phyloP scores from a whole-genome alignment of 208 protist species.

The Wallacemonas sp. region DNA sequence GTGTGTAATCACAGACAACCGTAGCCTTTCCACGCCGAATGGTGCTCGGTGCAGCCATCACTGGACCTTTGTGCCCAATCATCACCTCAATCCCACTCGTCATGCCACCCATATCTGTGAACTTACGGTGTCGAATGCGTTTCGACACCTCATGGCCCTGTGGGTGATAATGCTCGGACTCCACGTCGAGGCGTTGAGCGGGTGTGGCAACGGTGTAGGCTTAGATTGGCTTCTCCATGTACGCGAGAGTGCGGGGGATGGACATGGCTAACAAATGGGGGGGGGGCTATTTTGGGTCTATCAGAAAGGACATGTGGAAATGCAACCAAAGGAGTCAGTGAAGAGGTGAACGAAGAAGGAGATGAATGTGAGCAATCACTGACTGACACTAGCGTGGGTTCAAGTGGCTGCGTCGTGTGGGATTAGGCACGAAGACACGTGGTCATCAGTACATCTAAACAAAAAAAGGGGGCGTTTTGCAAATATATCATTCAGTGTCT shows the following conservation, averaged over 20 bases:
- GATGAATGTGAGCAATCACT: too few species aligned
- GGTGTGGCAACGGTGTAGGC: not conserved
- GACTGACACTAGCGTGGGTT: too few species aligned
- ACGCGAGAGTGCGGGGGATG: not conserved
- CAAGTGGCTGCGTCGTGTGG: too few species aligned
- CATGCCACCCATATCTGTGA: too few species aligned
- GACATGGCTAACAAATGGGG: not conserved
- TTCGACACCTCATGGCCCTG: not conserved
- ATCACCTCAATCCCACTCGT: too few species aligned
- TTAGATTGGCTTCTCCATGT: not conserved
- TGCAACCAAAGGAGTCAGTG: not conserved
- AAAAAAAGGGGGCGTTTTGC: too few species aligned
- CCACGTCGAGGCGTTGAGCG: not conserved
- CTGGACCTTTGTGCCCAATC: not conserved
- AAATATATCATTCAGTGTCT: too few species aligned
- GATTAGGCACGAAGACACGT: too few species aligned
- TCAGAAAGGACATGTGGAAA: not conserved
- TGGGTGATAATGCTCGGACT: not conserved
- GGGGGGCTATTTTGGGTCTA: not conserved
- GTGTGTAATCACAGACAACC: not conserved
- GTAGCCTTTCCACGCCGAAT: not conserved
- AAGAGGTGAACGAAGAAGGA: not conserved
- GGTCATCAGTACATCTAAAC: too few species aligned
- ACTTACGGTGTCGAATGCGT: not conserved
- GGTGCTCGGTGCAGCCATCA: constrained; percentile 2